Conservation (phyloP, 495 filamentous ascomycete genomes). For the Durotheca rogersii region DNA sequence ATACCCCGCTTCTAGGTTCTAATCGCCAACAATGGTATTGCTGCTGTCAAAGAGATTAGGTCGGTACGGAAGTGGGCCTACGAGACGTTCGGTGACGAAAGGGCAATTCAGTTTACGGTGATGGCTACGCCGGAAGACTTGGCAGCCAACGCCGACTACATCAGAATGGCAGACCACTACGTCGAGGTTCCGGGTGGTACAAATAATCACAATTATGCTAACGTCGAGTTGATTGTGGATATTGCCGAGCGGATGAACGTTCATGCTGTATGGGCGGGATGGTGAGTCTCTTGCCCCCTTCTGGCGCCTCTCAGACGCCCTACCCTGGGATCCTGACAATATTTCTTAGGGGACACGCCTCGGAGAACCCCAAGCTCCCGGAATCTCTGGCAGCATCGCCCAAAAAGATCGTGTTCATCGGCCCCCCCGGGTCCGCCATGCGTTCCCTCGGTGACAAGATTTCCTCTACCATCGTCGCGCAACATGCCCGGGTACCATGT, state of each 20-base stretch:
- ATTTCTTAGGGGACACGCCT: constrained; percentile 82
- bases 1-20: constrained; percentile 66
- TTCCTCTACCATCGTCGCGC: constrained; percentile 97
- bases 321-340: constrained; percentile 16
- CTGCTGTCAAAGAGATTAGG: constrained; percentile 97
- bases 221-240: constrained; percentile 98
- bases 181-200: constrained; percentile 99
- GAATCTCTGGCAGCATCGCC: constrained; percentile 93
- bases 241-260: constrained; percentile 98
- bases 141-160: constrained; percentile 96
- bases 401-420: constrained; percentile 98
- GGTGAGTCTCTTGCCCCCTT: constrained; percentile 56
- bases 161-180: constrained; percentile 98
- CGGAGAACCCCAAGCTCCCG: constrained; percentile 96
- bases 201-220: constrained; percentile 99
- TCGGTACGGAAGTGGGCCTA: constrained; percentile 99
- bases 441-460: constrained; percentile 99
- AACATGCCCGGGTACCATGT: constrained; percentile 94
- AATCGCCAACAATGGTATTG: constrained; percentile 99
- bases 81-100: constrained; percentile 97
- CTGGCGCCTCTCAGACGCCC: constrained; percentile 4
- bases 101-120: constrained; percentile 97
- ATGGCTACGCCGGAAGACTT: constrained; percentile 99
- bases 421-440: constrained; percentile 97
- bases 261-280: constrained; percentile 98